Evolutionary conservation across 1,139 yeast genomes (phyloP), one percentile per base, ranked within the genome.

Genomic region (Suhomyces atakaporum): DNA sequence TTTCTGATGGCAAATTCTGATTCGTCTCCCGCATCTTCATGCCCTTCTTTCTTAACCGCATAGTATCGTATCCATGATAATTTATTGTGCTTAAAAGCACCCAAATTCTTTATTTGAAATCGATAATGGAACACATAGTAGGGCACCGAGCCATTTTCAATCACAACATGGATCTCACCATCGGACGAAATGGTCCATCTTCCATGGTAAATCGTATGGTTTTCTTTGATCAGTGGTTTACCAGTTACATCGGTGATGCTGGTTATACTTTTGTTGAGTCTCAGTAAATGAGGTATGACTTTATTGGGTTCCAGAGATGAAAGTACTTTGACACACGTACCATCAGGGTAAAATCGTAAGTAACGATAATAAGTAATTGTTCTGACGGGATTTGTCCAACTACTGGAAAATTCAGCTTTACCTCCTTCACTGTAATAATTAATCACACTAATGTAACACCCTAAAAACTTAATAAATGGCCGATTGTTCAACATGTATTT

Each of bases 351-450:
- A 53, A 92, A 89, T 39, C 97, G 67, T 25, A 84, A 60, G 56
- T 88, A 92, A 42, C 98, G 68, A 58, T 87, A 92, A 55, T 90
- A 92, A 0, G 96, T 87, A 32, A 90, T 85, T 56, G 89, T 79
- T 50, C 86, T 78, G 13, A 86, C 77, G 0, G 97, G 96, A 42
- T 79, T 78, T 27, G 73, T 62, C 84, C 94, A 80, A n/a, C 86
- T 74, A 26, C 70, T 74, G 4, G 84, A 75, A 35, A 80, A 75
- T 49, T 79, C 86, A 7, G 73, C 75, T 36, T 78, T 72, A 1
- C 84, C 79, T 33, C 97, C 95, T 53, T 86, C 86, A 41, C 95
- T 75, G 47, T 85, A 75, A 58, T 88, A 90, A 45, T 86, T 84
- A 36, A 92, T 84, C 9, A 84, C 86, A 50, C 95, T 81, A 20